Evolutionary conservation across 352 stramenopile species (phyloP).

Genomic region (Phytophthora parvispora): DNA sequence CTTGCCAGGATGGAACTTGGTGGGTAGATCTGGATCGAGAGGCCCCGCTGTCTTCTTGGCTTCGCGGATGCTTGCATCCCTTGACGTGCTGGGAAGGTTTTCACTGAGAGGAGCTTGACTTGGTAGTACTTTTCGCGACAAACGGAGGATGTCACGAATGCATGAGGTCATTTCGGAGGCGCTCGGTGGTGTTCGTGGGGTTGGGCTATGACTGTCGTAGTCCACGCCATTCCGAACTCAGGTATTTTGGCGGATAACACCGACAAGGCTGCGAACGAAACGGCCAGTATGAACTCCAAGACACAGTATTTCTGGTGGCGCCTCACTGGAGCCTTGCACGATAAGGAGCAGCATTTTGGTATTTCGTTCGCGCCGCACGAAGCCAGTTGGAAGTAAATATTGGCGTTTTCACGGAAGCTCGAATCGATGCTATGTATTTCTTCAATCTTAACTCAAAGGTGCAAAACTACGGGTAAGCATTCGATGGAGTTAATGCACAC

Average conservation of each 20-base stretch:
- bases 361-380: no score
- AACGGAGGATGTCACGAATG: background rate
- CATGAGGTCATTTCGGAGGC: background rate
- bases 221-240: background rate
- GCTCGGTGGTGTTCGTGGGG: background rate
- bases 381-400: no score
- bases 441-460: no score
- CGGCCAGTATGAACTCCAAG: background rate
- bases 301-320: background rate
- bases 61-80: background rate
- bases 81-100: background rate
- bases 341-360: no score
- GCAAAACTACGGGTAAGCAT: no score
- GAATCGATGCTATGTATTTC: no score
- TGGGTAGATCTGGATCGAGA: background rate
- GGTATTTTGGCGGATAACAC: background rate
- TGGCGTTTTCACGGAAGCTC: no score
- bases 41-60: background rate
- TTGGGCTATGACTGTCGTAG: background rate
- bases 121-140: background rate
- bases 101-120: background rate
- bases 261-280: background rate
- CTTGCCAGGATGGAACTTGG: slow-evolving; percentile 16
- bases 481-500: no score
- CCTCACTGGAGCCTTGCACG: no score